Evolutionary conservation across 306 rosid species (phyloP).

Genomic region (Prinsepia uniflora): DNA sequence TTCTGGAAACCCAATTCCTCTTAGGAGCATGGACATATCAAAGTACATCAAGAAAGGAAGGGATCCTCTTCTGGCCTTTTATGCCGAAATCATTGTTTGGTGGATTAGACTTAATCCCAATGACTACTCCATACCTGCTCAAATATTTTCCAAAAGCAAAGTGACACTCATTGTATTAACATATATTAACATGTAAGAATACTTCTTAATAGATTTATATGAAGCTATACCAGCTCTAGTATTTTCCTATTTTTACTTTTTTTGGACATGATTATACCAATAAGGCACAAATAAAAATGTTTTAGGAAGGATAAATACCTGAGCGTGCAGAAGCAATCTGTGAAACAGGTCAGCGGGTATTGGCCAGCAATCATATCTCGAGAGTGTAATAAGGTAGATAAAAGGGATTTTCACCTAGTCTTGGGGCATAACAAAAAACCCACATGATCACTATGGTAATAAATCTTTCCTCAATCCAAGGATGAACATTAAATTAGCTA

Average conservation of each 20-base stretch:
- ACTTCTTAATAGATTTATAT: neutral
- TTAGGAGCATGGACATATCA: neutral
- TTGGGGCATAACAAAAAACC: neutral
- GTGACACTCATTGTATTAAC: neutral
- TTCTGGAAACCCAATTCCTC: neutral
- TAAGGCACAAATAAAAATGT: neutral
- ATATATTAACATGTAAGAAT: neutral
- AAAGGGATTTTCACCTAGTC: neutral
- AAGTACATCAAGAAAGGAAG: neutral
- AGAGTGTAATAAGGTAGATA: neutral
- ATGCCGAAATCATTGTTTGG: neutral
- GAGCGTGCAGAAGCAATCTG: neutral
- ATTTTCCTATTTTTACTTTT: neutral
- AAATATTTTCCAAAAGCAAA: neutral
- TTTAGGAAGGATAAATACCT: neutral
- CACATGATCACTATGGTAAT: neutral
- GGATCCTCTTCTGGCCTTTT: neutral
- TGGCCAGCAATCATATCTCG: neutral
- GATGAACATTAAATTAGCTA: neutral
- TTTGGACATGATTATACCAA: neutral
- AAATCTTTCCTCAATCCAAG: constrained; percentile 2
- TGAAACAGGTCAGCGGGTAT: neutral
- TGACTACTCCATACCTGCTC: neutral
- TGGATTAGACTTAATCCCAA: neutral
- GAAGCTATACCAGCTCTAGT: neutral